A percentile compares a stretch with the other conserved stretches of the same genome.
Evolutionary conservation across 176 grass and related monocot species (phyloP).

Genomic region (Triticum aestivum): DNA sequence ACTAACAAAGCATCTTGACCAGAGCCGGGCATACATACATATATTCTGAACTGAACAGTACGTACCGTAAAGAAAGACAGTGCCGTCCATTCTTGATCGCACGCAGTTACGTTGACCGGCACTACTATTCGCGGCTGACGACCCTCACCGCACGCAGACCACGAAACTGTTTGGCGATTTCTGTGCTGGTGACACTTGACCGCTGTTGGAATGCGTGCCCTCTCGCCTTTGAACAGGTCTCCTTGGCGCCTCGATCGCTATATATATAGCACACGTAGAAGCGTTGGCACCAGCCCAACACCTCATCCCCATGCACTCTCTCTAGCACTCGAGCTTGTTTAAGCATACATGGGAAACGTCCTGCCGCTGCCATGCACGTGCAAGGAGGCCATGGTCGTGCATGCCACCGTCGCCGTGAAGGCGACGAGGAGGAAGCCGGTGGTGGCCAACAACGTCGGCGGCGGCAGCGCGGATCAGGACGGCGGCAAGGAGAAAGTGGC

Average conservation of each 20-base stretch:
- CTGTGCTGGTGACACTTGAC: background rate
- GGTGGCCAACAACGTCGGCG: background rate
- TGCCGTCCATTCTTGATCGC: background rate
- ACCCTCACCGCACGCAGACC: background rate
- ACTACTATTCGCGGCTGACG: background rate
- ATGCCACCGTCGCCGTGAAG: background rate
- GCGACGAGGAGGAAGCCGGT: background rate
- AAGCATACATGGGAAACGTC: conserved; percentile 34
- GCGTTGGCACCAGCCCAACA: no score
- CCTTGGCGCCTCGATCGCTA: background rate
- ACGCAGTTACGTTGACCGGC: conserved; percentile 1
- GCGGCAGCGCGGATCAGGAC: background rate
- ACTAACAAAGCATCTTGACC: background rate
- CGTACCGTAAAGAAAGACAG: no score
- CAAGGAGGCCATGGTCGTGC: background rate
- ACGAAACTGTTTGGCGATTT: background rate
- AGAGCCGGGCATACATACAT: background rate
- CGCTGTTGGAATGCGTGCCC: background rate
- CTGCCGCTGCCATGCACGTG: conserved; percentile 28
- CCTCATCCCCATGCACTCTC: background rate
- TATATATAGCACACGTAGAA: background rate
- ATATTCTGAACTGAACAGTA: background rate
- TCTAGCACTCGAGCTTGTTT: no score
- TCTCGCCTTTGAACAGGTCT: background rate
- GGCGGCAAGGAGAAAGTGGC: background rate